Evolutionary conservation across 257 asterid genomes (phyloP).

Genomic region (Solanum pinnatisectum): DNA sequence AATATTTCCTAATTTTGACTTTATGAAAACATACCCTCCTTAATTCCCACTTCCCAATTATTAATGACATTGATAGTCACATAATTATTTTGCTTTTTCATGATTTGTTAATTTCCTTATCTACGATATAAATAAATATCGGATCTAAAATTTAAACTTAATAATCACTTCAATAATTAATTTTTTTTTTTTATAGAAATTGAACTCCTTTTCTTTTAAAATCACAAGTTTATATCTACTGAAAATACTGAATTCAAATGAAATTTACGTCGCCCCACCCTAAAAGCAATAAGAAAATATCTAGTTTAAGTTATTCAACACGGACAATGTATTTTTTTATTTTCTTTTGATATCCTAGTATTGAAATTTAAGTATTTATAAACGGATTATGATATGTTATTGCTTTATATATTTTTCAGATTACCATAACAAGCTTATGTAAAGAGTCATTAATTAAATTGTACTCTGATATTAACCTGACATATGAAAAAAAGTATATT

Average conservation of each 20-base stretch:
- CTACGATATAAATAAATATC: not conserved
- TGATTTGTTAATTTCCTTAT: not conserved
- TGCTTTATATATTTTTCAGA: not conserved
- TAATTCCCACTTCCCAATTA: not conserved
- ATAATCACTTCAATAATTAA: not conserved
- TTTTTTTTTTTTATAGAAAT: no score
- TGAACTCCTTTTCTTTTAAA: not conserved
- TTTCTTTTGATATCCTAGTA: not conserved
- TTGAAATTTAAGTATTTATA: not conserved
- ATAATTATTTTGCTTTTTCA: not conserved
- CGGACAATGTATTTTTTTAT: not conserved
- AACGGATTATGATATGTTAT: not conserved
- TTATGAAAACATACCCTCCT: not conserved
- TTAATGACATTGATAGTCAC: not conserved
- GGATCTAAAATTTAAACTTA: not conserved
- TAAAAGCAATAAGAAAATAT: not conserved
- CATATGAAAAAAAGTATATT: not conserved
- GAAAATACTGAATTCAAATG: not conserved
- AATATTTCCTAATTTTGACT: slow-evolving; percentile 8
- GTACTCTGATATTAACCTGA: not conserved
- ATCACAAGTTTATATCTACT: no score
- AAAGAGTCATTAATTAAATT: not conserved
- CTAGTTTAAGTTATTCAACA: not conserved
- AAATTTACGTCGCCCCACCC: not conserved
- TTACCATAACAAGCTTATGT: not conserved